These are phyloP conservation scores for Pyricularia sp. DNA, from an alignment of 2,329 filamentous ascomycete species.

Conservation along the genomic window DNA sequence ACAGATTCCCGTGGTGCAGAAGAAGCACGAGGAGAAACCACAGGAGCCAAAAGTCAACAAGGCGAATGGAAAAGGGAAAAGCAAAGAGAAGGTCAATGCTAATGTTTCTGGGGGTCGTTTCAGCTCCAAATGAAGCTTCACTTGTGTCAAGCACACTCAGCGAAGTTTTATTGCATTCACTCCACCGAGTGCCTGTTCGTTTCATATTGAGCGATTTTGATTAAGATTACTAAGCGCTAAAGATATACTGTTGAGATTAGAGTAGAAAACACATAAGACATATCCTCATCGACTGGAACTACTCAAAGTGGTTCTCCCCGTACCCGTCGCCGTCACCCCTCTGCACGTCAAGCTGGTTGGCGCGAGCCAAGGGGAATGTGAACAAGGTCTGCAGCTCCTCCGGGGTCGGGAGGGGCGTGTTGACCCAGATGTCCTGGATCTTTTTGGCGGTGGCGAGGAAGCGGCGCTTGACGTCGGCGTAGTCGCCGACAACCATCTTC, in stretches of 20 bases:
- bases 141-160: background rate
- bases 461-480: constrained; percentile 13
- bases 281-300: background rate
- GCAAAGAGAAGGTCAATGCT: background rate
- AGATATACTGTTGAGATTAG: background rate
- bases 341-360: constrained; percentile 5
- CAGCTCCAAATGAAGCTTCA: background rate
- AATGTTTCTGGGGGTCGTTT: background rate
- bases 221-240: background rate
- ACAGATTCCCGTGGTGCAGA: background rate
- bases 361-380: background rate
- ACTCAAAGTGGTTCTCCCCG: constrained; percentile 3
- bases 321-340: constrained; percentile 8
- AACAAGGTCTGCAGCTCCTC: constrained; percentile 6
- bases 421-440: constrained; percentile 15
- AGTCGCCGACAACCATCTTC: constrained; percentile 17
- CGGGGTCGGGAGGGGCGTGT: constrained; percentile 15
- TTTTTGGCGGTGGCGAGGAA: constrained; percentile 21
- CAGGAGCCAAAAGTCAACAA: background rate
- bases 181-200: background rate
- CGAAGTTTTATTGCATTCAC: background rate
- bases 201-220: background rate
- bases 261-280: background rate
- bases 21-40: background rate
- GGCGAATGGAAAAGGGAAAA: background rate